Percentiles rank a stretch among this genome's conserved stretches.
phyloP scores from a whole-genome alignment of 1,284 basidiomycete genomes.

The Cryptococcus sp. region DNA sequence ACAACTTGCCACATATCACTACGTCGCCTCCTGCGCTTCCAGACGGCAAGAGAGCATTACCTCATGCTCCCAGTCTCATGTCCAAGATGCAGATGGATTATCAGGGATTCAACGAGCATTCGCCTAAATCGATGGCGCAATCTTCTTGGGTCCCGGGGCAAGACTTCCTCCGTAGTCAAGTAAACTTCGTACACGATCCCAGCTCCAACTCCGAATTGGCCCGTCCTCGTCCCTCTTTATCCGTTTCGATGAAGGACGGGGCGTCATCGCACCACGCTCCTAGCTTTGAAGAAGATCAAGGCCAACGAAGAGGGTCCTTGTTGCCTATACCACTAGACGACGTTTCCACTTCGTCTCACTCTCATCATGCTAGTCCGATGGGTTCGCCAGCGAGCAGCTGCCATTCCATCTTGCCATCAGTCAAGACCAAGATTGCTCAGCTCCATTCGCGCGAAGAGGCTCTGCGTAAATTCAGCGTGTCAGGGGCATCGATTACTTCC shows the following conservation, averaged over 20 bases:
- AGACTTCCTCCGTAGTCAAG: conserved; percentile 7
- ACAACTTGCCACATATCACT: background rate
- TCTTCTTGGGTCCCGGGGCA: conserved; percentile 11
- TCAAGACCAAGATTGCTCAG: conserved; percentile 41
- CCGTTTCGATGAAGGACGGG: background rate
- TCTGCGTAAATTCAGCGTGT: conserved; percentile 41
- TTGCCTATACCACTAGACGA: conserved; percentile 12
- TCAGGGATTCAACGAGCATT: conserved; percentile 8
- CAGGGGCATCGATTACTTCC: conserved; percentile 14
- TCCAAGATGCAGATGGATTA: conserved; percentile 1
- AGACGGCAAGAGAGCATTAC: background rate
- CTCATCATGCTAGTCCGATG: conserved; percentile 9
- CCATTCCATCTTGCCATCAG: conserved; percentile 33
- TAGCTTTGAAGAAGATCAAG: background rate
- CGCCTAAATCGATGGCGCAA: background rate
- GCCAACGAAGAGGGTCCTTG: background rate
- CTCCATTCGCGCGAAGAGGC: conserved; percentile 46
- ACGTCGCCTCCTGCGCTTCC: background rate
- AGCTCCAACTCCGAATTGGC: background rate
- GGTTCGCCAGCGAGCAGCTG: conserved; percentile 11
- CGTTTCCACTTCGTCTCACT: conserved; percentile 1
- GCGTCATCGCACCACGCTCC: background rate
- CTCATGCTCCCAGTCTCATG: conserved; percentile 1
- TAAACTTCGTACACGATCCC: background rate
- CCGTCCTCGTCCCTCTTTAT: background rate